phyloP scores from a whole-genome alignment of 164 flowering plant genomes.

The Euptelea pleiosperma region DNA sequence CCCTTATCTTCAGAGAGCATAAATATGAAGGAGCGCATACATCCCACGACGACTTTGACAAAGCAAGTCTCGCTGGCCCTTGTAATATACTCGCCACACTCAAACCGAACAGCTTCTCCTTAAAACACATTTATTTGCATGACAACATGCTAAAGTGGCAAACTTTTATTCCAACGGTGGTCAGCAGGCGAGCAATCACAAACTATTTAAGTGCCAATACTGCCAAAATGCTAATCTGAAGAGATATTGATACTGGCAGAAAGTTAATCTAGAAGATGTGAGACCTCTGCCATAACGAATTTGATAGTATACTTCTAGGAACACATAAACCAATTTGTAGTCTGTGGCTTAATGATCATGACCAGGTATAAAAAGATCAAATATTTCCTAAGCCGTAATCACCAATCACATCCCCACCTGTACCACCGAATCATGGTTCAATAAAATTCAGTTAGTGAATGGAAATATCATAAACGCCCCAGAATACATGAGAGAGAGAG shows the following conservation, averaged over 20 bases:
- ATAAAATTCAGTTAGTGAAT: too few species aligned
- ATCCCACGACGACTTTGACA: conserved; percentile 3
- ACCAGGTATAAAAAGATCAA: too few species aligned
- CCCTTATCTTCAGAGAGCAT: conserved; percentile 1
- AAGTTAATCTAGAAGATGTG: neutral
- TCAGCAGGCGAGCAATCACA: neutral
- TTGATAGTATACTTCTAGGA: too few species aligned
- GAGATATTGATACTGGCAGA: neutral
- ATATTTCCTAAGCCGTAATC: neutral
- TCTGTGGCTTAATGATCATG: too few species aligned
- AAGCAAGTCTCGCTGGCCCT: conserved; percentile 5
- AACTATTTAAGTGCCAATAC: neutral
- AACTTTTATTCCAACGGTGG: neutral
- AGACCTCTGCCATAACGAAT: neutral
- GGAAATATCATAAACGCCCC: too few species aligned
- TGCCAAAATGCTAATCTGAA: neutral
- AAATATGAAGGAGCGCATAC: conserved; percentile 7
- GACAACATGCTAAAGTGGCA: too few species aligned
- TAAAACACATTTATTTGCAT: conserved; percentile 17
- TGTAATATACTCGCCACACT: neutral
- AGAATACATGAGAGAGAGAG: too few species aligned
- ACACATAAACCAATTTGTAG: too few species aligned
- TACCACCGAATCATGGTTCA: neutral
- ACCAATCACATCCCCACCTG: conserved; percentile 6
- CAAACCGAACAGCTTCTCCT: conserved; percentile 10